Evolutionary conservation across 2,329 filamentous ascomycete species (phyloP), one percentile per base, ranked within the genome.

Genomic region (Talaromyces sp.): DNA sequence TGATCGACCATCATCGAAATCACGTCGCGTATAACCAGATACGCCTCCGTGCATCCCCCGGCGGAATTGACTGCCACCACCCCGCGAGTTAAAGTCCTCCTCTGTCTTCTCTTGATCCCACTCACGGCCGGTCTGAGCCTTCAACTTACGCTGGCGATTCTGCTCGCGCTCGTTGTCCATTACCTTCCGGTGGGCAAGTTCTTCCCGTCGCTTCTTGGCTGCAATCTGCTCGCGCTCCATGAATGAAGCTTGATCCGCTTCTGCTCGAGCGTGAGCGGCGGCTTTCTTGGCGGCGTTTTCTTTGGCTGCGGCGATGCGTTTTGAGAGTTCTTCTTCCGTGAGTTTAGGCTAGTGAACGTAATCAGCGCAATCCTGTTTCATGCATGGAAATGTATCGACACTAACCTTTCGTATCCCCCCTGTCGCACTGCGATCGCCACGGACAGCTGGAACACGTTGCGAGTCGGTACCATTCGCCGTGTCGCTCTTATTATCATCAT

Each of bases 201-300:
- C 77, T 60, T 86, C 80, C 47, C 79, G 78, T 51, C 80, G 74
- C 51, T 83, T 79, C 59, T 80, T 76, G 19, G 79, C 79, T 0
- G 83, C 80, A 9, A 83, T 72, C 30, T 82, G 80, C 64, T 88
- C 86, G n/a, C 85, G 79, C 52, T 85, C 79, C 37, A 84, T 78
- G 65, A 86, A 88, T 0, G 80, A 82, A 3, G 84, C 84, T 49
- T 82, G 80, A 59, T 89, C 86, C n/a, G 84, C 84, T 72, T 88
- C 83, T n/a, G 85, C 84, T 22, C 84, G 79, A 1, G 81, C 82
- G 64, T 88, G 84, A 0, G 83, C 83, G 8, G 82, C 84, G 8
- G 79, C 77, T 13, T 83, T 77, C 45, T 81, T 78, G 5, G 80
- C 81, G 48, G 86, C 87, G 52, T 85, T 82, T 59, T 86, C 77